A percentile compares a stretch with the other conserved stretches of the same genome.
Evolutionary conservation across 2,329 filamentous ascomycete species (phyloP).

Genomic region (Eutypella sp.): DNA sequence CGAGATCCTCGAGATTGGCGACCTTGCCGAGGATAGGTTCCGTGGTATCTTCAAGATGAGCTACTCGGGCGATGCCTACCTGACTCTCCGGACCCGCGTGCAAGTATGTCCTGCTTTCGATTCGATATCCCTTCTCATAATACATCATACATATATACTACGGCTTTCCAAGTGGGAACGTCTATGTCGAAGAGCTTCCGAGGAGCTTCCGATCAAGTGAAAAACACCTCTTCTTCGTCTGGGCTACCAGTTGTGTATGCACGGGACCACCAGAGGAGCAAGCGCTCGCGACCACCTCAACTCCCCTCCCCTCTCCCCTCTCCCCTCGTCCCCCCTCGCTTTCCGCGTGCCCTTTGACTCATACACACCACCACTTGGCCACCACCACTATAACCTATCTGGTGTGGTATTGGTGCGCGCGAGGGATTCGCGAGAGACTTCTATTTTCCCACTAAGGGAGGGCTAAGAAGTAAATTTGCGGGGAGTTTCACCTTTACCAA

Average conservation of each 20-base stretch:
- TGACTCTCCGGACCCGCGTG: constrained; percentile 92
- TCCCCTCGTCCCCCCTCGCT: constrained; percentile 7
- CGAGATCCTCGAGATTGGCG: constrained; percentile 96
- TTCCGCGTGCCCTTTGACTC: too few species aligned
- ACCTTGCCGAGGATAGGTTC: constrained; percentile 94
- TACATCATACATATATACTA: constrained; percentile 1
- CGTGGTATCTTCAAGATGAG: constrained; percentile 99
- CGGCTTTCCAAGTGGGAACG: not conserved
- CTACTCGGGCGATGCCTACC: constrained; percentile 89
- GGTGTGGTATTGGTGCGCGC: too few species aligned
- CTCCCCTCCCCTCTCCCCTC: constrained; percentile 1
- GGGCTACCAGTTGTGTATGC: not conserved
- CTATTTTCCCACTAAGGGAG: too few species aligned
- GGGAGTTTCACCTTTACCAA: constrained; percentile 23
- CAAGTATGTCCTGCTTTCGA: constrained; percentile 72
- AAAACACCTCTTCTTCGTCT: too few species aligned
- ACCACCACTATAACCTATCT: too few species aligned
- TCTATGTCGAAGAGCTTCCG: too few species aligned
- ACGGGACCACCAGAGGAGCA: constrained; percentile 10
- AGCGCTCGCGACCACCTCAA: constrained; percentile 11
- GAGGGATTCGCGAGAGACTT: too few species aligned
- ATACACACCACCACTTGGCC: too few species aligned
- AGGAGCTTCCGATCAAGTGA: too few species aligned
- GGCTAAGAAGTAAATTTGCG: too few species aligned
- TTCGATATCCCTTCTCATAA: too few species aligned